Percentiles rank a stretch among this genome's conserved stretches.
phyloP scores from a whole-genome alignment of 305 asterid species.

The Solanum hybrid region DNA sequence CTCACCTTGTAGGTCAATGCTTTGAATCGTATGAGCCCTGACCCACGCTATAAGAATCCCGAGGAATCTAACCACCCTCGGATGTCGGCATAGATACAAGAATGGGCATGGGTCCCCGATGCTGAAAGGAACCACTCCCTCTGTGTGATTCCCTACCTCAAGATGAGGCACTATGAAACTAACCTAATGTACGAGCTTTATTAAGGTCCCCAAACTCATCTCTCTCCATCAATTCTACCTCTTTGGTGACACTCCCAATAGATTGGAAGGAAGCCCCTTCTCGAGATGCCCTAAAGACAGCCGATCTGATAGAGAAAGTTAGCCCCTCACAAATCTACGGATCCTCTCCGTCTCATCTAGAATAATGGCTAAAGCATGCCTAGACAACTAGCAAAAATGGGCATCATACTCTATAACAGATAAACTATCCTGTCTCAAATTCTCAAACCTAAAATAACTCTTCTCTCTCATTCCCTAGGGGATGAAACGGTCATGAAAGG shows the following conservation, averaged over 20 bases:
- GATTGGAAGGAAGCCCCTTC: not conserved
- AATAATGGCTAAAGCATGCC: not conserved
- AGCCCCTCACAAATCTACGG: not conserved
- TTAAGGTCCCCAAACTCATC: not conserved
- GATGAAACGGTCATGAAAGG: not conserved
- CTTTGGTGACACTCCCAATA: fast-evolving
- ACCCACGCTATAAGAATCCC: not conserved
- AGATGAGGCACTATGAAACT: not conserved
- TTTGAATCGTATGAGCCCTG: not conserved
- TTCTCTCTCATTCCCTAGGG: not conserved
- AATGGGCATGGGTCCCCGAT: not conserved
- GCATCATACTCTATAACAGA: not conserved
- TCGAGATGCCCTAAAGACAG: too few species aligned
- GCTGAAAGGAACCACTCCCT: not conserved
- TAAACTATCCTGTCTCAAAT: too few species aligned
- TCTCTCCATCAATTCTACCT: not conserved
- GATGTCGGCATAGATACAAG: not conserved
- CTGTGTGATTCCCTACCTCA: not conserved
- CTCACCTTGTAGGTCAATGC: too few species aligned
- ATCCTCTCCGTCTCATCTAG: not conserved
- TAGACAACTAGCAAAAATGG: not conserved
- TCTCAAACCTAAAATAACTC: not conserved
- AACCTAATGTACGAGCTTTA: too few species aligned
- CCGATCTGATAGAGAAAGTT: too few species aligned
- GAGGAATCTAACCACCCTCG: not conserved